phyloP scores from a whole-genome alignment of 371 early-diverging fungal genomes.

The Apophysomyces ossiformis region DNA sequence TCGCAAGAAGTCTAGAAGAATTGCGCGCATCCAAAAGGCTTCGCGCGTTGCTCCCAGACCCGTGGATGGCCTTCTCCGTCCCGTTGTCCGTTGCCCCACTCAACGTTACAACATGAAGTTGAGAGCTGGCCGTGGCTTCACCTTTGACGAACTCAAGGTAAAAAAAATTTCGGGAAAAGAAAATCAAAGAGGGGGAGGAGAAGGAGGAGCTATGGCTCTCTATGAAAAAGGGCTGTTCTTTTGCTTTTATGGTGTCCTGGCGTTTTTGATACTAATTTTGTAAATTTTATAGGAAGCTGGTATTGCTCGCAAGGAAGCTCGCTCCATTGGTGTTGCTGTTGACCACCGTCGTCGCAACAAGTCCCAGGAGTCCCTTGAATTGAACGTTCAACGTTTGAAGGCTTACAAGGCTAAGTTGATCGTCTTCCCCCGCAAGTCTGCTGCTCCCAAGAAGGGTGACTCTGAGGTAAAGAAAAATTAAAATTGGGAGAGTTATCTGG shows the following conservation, averaged over 20 bases:
- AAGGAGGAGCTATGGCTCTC: too few species aligned
- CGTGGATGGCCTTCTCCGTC: slow-evolving; percentile 96
- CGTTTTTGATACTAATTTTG: too few species aligned
- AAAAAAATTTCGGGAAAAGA: not conserved
- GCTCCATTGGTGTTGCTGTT: slow-evolving; percentile 96
- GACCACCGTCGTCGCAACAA: slow-evolving; percentile 99
- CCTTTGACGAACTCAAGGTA: slow-evolving; percentile 97
- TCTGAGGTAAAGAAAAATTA: slow-evolving; percentile 29
- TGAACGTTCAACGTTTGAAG: slow-evolving; percentile 97
- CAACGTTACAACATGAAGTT: slow-evolving; percentile 99
- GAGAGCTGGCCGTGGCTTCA: slow-evolving; percentile 99
- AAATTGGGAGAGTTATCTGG: not conserved
- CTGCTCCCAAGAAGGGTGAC: slow-evolving; percentile 83
- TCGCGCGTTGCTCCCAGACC: slow-evolving; percentile 97
- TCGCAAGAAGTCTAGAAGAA: slow-evolving; percentile 90
- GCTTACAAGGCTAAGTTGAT: slow-evolving; percentile 94
- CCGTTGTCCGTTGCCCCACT: slow-evolving; percentile 98
- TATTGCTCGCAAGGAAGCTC: slow-evolving; percentile 93
- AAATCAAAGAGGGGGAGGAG: not conserved
- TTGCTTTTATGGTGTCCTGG: not conserved
- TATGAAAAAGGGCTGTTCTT: not conserved
- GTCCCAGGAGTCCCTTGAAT: slow-evolving; percentile 93
- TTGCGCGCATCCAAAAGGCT: slow-evolving; percentile 94
- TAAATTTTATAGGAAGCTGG: slow-evolving; percentile 81
- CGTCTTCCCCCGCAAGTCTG: slow-evolving; percentile 74